Evolutionary conservation across 495 filamentous ascomycete genomes (phyloP).

Genomic region (Xeromyces bisporus): DNA sequence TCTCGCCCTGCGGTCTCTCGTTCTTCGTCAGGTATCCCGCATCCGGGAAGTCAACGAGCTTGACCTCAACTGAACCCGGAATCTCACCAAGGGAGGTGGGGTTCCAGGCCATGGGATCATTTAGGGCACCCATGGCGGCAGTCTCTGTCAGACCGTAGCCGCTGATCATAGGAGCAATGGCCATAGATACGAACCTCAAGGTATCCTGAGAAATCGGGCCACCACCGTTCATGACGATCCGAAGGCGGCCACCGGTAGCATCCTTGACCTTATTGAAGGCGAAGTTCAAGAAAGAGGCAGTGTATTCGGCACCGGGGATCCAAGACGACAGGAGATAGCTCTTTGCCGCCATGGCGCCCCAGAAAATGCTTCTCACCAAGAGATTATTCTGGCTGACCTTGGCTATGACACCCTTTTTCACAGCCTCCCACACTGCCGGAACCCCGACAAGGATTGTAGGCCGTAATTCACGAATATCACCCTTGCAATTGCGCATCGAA

Average conservation of each 20-base stretch:
- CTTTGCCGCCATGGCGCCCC: slow-evolving; percentile 78
- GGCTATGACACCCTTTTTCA: slow-evolving; percentile 90
- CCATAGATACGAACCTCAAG: slow-evolving; percentile 74
- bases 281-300: slow-evolving; percentile 48
- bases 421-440: slow-evolving; percentile 90
- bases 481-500: slow-evolving; percentile 83
- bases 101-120: slow-evolving; percentile 83
- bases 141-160: slow-evolving; percentile 98
- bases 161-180: slow-evolving; percentile 72
- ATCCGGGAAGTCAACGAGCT: slow-evolving; percentile 89
- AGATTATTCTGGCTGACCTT: slow-evolving; percentile 65
- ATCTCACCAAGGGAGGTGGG: slow-evolving; percentile 64
- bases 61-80: slow-evolving; percentile 69
- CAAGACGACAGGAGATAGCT: slow-evolving; percentile 57
- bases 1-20: slow-evolving; percentile 84
- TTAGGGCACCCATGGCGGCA: slow-evolving; percentile 79
- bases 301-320: slow-evolving; percentile 51
- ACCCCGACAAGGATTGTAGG: slow-evolving; percentile 89
- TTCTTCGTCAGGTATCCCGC: slow-evolving; percentile 80
- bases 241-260: slow-evolving; percentile 67
- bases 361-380: slow-evolving; percentile 72
- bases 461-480: slow-evolving; percentile 87
- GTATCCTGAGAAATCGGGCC: slow-evolving; percentile 77
- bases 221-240: slow-evolving; percentile 73
- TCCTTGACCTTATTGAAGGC: slow-evolving; percentile 86